Evolutionary conservation across 345 rosid species (phyloP), one percentile per base, ranked within the genome.

Genomic region (Eutrema yunnanense): DNA sequence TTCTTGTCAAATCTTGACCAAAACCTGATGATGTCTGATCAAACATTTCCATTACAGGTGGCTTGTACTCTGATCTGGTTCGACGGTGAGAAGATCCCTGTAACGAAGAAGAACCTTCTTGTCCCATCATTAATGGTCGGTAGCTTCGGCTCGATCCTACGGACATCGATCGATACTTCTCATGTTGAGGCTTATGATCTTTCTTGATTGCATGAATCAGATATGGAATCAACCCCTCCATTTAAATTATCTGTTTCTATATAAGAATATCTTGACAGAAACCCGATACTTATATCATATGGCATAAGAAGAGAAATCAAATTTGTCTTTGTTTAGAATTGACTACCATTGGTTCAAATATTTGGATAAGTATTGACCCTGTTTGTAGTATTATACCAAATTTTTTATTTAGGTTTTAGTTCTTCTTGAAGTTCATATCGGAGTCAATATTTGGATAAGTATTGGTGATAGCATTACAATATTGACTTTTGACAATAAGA

Each of bases 151-250:
- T 79, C 9, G 97, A 88, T 11, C 86, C 87, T 7, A 29, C 71
- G 10, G 86, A 82, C 10, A 69, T 44, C 0, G 83, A 80, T 42
- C 80, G 51, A 71, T 70, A 74, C 14, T 0, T 40, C 50, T 67
- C 57, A 30, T 10, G 34, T 37, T 59, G 30, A 41, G 68, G 81
- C 7, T 77, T 77, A 6, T 80, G 71, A 63, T 71, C 75, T 69
- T 77, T 77, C 75, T 71, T 83, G 52, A 87, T 59, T 30, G 83
- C 88, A 53, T 75, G 88, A 37, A 88, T 51, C 19, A 88, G 46
- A 53, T 47, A 88, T 8, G 97, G 95, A 67, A 88, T 88, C 40
- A 88, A 73, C n/a, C 97, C 97, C 70, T 90, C 97, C 97, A 87
- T 87, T 58, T 83, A 67, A 53, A 13, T 37, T 22, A 1, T 50